Percentiles rank a stretch among this genome's conserved stretches.
These are phyloP conservation scores for Mycena sp. DNA, from an alignment of 1,284 basidiomycete genomes.

Conservation along the genomic window DNA sequence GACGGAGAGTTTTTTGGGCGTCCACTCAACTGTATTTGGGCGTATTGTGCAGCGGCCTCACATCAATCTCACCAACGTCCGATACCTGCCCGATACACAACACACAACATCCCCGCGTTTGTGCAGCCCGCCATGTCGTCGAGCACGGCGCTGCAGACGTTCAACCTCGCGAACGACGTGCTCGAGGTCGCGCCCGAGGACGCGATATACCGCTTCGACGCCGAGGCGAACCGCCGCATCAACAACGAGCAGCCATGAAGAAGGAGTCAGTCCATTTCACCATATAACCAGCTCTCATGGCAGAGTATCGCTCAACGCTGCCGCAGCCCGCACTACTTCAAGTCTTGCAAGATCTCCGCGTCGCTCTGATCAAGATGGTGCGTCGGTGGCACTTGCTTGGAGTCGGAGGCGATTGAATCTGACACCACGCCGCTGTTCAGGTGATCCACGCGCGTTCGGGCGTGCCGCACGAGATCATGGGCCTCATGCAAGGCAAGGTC, in stretches of 20 bases:
- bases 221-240: constrained; percentile 75
- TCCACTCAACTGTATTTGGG: no score
- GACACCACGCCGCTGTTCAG: constrained; percentile 61
- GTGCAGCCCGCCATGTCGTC: constrained; percentile 45
- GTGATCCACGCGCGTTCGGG: constrained; percentile 98
- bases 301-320: not conserved
- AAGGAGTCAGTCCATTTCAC: no score
- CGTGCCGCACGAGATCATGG: constrained; percentile 99
- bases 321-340: constrained; percentile 89
- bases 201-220: constrained; percentile 85
- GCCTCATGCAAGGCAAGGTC: constrained; percentile 98
- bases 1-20: no score
- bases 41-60: no score
- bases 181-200: constrained; percentile 77
- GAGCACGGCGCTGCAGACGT: constrained; percentile 79
- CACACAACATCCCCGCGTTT: no score
- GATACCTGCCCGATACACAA: no score
- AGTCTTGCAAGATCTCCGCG: constrained; percentile 93
- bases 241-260: constrained; percentile 82
- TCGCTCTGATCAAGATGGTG: constrained; percentile 99
- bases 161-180: constrained; percentile 86
- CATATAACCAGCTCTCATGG: not conserved
- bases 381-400: constrained; percentile 1
- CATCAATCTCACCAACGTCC: no score
- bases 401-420: not conserved